Evolutionary conservation across 192 early-diverging fungal species (phyloP), one percentile per base, ranked within the genome.

Genomic region (Coemansia umbellata): DNA sequence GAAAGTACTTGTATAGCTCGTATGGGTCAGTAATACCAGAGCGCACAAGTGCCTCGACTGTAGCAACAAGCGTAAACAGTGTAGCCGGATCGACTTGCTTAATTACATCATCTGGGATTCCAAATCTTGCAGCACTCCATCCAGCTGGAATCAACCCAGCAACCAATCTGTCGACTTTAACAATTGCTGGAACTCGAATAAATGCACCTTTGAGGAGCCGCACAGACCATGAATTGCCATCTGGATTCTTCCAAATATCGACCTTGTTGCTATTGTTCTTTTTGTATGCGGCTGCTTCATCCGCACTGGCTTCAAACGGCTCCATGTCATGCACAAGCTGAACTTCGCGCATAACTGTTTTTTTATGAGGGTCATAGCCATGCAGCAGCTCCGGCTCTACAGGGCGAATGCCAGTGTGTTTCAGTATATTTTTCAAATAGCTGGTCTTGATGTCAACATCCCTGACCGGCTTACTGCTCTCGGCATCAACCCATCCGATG

Each of bases 1-100:
- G 93, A 44, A 95, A 87, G 60, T 93, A 92, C 69, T 92, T 81
- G 83, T 88, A 95, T 77, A 95, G 89, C 75, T 95, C 93, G 78
- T 93, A 95, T 14, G 93, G 93, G 60, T 95, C 91, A 22, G 90
- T 91, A 22, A 95, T 87, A 78, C 93, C 93, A 44, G 87, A 85
- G 22, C 87, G 79, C 36, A 91, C 73, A 35, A 95, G 78, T 8
- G 93, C 91, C 66, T 95, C 93, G n/a, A 92, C 93, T 40, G 91
- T 92, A 17, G 91, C 81, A 30, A 93, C 84, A 36, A 95, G 60
- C 55, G 81, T 81, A 73, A 85, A 95, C 21, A 93, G 81, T 5
- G 91, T 92, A 42, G 90, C 83, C 14, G 77, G 84, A 69, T 95
- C 93, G 26, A 92, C 93, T 65, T 92, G 90, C 53, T 81, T 68